These are phyloP conservation scores for Ceratocystis diversiconidia DNA, from an alignment of 2,329 filamentous ascomycete genomes.

Conservation along the genomic window DNA sequence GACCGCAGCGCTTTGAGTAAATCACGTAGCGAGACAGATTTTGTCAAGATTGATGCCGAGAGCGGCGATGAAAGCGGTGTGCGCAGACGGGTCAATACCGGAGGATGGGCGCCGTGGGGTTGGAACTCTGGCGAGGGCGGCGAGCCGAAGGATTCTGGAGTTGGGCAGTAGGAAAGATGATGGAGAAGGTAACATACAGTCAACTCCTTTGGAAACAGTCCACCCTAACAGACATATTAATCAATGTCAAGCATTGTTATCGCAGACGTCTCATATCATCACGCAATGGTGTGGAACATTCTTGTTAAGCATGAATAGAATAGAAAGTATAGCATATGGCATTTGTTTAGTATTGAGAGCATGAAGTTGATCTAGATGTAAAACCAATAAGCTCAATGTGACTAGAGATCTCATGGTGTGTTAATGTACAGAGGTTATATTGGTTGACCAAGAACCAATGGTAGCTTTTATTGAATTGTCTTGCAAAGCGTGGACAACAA, in stretches of 20 bases:
- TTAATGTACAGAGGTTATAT: conserved; percentile 8
- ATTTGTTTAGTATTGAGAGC: neutral
- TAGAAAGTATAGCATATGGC: neutral
- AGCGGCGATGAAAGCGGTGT: conserved; percentile 43
- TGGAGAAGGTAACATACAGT: neutral
- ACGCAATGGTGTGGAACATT: neutral
- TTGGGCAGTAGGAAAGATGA: conserved; percentile 24
- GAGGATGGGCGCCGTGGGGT: conserved; percentile 37
- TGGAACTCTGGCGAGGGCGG: conserved; percentile 25
- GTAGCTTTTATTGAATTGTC: neutral
- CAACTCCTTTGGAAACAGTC: neutral
- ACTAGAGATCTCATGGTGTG: neutral
- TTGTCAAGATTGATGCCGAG: conserved; percentile 75
- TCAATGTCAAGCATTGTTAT: neutral
- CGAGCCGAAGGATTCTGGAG: conserved; percentile 28
- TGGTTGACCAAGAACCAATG: neutral
- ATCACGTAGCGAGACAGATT: conserved; percentile 75
- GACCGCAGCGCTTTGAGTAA: conserved; percentile 50
- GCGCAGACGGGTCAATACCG: conserved; percentile 24
- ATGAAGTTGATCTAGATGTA: neutral
- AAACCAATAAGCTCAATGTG: neutral
- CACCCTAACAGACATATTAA: neutral
- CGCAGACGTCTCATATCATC: neutral
- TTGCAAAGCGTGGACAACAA: neutral
- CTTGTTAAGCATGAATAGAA: neutral